Conservation (phyloP, 2,329 filamentous ascomycete genomes). For the Zasmidium citrigriseum region DNA sequence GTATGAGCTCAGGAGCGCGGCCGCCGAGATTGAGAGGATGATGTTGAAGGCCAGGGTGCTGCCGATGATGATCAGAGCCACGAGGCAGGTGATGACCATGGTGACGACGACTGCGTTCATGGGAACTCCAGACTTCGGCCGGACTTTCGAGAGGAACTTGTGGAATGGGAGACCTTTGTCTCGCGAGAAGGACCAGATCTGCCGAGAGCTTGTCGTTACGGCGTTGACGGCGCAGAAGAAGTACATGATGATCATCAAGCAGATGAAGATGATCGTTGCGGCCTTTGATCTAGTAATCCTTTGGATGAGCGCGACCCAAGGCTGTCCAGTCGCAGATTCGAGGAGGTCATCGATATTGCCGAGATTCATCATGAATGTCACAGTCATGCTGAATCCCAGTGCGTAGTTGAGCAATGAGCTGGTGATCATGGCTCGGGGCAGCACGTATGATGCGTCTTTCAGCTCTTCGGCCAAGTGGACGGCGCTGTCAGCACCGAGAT, state of each 20-base stretch:
- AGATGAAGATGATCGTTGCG: conserved; percentile 30
- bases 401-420: conserved; percentile 22
- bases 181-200: conserved; percentile 34
- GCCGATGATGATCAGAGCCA: not conserved
- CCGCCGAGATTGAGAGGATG: conserved; percentile 42
- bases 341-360: conserved; percentile 34
- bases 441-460: conserved; percentile 18
- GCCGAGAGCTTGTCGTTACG: conserved; percentile 41
- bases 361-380: conserved; percentile 38
- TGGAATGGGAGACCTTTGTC: conserved; percentile 9
- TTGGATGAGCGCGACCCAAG: conserved; percentile 39
- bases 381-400: conserved; percentile 27
- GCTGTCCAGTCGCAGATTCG: conserved; percentile 26
- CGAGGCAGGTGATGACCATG: conserved; percentile 6
- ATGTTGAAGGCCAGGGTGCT: conserved; percentile 44
- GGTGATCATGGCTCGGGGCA: conserved; percentile 25
- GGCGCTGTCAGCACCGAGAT: conserved; percentile 28
- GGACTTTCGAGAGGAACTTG: conserved; percentile 11
- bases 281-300: conserved; percentile 34
- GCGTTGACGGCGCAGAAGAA: conserved; percentile 35
- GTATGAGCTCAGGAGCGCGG: conserved; percentile 43
- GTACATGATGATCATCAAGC: conserved; percentile 36
- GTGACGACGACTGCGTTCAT: conserved; percentile 8
- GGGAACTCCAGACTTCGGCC: conserved; percentile 11
- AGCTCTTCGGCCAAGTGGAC: conserved; percentile 31